phyloP scores from a whole-genome alignment of 2,329 filamentous ascomycete species.

The Emergomyces africanus region DNA sequence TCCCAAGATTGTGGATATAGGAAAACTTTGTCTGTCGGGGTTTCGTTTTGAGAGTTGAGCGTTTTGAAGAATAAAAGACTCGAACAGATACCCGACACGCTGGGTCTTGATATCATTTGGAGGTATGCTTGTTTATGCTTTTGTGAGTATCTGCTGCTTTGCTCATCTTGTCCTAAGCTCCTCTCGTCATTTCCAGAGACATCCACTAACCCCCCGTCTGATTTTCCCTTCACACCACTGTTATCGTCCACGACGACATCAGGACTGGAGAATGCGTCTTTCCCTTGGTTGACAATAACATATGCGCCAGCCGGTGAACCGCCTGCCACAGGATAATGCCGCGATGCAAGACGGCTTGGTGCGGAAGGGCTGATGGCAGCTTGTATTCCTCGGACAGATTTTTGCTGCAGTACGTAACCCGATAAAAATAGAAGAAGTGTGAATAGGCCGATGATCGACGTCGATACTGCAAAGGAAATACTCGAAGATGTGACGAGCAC shows the following conservation, averaged over 20 bases:
- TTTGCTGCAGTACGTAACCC: slow-evolving; percentile 77
- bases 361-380: slow-evolving; percentile 3
- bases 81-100: slow-evolving; percentile 34
- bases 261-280: not conserved
- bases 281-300: not conserved
- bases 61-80: slow-evolving; percentile 32
- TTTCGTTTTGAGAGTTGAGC: slow-evolving; percentile 22
- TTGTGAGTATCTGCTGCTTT: not conserved
- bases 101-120: slow-evolving; percentile 30
- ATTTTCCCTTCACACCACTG: not conserved
- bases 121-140: slow-evolving; percentile 23
- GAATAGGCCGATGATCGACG: slow-evolving; percentile 53
- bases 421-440: slow-evolving; percentile 75
- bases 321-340: not conserved
- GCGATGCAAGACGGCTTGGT: not conserved
- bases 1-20: slow-evolving; percentile 37
- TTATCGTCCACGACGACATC: not conserved
- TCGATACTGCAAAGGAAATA: slow-evolving; percentile 31
- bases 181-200: not conserved
- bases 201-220: not conserved
- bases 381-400: slow-evolving; percentile 66
- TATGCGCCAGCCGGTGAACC: not conserved
- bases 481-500: slow-evolving; percentile 34
- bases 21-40: slow-evolving; percentile 30
- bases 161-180: not conserved